Evolutionary conservation across 345 rosid genomes (phyloP), one percentile per base, ranked within the genome.

Genomic region (Eucalyptus coolabah): DNA sequence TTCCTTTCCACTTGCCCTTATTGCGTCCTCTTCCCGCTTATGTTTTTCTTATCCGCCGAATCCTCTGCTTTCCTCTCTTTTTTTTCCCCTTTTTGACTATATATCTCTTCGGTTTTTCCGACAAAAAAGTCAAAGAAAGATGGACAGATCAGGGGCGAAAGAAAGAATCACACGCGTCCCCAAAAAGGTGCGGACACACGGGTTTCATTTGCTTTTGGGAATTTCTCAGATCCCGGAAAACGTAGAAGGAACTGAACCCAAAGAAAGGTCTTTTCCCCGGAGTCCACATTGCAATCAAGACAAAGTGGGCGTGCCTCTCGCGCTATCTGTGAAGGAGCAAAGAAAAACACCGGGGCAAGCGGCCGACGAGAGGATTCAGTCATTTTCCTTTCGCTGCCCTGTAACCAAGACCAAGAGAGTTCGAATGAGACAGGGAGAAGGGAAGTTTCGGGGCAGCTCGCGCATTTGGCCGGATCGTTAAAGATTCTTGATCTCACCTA

Each of bases 71-170:
- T 56, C 63, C 60, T 54, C 12, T 53, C 0, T 56, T 9, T 24
- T 24, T 2, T 4, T 1, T 1, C 2, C 1, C 1, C 4, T 9
- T 9, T 9, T 3, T 3, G 0, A 54, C 59, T 54, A 0, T 21
- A 21, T 54, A 2, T 54, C 26, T 54, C 59, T 19, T 53, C 5
- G 59, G 26, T 21, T 53, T 0, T 53, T 1, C 59, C 1, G 59
- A 2, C 26, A 8, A 54, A 2, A 19, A 19, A 19, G 56, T 53
- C 9, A 53, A 53, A 53, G 4, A 53, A 53, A 53, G 56, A 53
- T 1, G 24, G 1, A 53, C 21, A 53, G 3, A 53, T 24, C 24
- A 53, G 9, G 8, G 56, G 56, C 56, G 56, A 23, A 56, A 56
- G 26, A 2, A 56, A 56, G 26, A 9, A 56, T 56, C 56, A 2